Evolutionary conservation across 2,329 filamentous ascomycete genomes (phyloP), one percentile per base, ranked within the genome.

Genomic region (Sporothrix curviconia): DNA sequence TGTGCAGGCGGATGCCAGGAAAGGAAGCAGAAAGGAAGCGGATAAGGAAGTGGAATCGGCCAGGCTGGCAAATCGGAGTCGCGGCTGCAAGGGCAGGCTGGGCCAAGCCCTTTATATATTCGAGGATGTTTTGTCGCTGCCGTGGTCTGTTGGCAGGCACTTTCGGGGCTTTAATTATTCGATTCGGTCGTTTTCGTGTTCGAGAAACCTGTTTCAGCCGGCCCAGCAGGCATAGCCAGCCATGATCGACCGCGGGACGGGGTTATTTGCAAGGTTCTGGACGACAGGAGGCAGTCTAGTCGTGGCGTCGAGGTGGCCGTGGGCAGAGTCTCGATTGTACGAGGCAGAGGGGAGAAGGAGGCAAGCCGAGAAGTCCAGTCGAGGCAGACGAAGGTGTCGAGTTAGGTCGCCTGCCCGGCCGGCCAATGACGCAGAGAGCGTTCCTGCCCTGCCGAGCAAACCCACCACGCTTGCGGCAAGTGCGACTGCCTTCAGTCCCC

Each of bases 171-270:
- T 56, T 49, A 32, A 56, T 49, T 49, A 24, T 40, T 56, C 43
- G 42, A 37, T 19, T 39, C 42, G 30, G 32, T 30, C 40, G 19
- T 39, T 46, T 55, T 46, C 42, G 40, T 55, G 40, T 39, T 47
- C 43, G 34, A 47, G 36, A 56, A 55, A 52, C 52, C 55, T 34
- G 57, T 46, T 59, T 56, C 57, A 59, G 57, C 53, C 57, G 57
- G 57, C 25, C 47, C 46, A 42, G 40, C 25, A 34, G 30, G 42
- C 37, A 44, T 19, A 28, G 32, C 34, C 46, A 37, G 44, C 53
- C 52, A 55, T 55, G 57, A 32, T 52, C 57, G 46, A 47, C 40
- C 42, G 40, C 49, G 32, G 56, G 56, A 40, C 40, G 28, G 34
- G 28, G 15, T 24, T 17, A 30, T 58, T 55, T 49, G 54, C 53